Conservation (phyloP, 805 yeast genomes). For the Monosporozyma siamensis region DNA sequence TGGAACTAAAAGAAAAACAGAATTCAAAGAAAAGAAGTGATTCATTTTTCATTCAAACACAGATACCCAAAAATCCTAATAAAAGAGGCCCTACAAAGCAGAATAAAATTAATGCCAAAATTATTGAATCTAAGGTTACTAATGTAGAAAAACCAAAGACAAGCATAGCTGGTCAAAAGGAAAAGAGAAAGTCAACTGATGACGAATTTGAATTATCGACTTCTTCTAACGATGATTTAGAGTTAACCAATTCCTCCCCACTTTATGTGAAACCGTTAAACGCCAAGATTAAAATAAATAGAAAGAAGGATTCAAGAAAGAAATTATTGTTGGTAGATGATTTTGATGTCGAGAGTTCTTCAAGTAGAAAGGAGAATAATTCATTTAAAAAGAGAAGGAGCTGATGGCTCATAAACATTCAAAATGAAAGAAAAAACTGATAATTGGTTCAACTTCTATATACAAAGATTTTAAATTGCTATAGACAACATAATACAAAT, state of each 20-base stretch:
- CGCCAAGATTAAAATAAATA: constrained; percentile 7
- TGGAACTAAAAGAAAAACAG: background rate
- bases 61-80: too few relatives aligned
- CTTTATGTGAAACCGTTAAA: constrained; percentile 15
- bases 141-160: too few relatives aligned
- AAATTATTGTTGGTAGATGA: constrained; percentile 28
- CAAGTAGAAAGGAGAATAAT: constrained; percentile 8
- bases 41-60: background rate
- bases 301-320: constrained; percentile 15
- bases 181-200: background rate
- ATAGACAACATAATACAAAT: too few relatives aligned
- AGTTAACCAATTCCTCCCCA: constrained; percentile 27
- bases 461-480: background rate
- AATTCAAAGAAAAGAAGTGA: background rate
- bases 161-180: too few relatives aligned
- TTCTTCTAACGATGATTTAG: constrained; percentile 26
- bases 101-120: too few relatives aligned
- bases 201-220: constrained; percentile 29
- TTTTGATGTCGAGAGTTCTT: constrained; percentile 12
- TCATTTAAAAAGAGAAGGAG: constrained; percentile 2
- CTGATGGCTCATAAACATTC: background rate
- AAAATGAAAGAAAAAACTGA: background rate
- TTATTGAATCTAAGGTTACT: too few relatives aligned
- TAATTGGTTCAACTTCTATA: background rate
- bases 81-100: background rate